These are phyloP conservation scores for Spiraea crenata DNA, from an alignment of 331 rosid species.

Conservation along the genomic window DNA sequence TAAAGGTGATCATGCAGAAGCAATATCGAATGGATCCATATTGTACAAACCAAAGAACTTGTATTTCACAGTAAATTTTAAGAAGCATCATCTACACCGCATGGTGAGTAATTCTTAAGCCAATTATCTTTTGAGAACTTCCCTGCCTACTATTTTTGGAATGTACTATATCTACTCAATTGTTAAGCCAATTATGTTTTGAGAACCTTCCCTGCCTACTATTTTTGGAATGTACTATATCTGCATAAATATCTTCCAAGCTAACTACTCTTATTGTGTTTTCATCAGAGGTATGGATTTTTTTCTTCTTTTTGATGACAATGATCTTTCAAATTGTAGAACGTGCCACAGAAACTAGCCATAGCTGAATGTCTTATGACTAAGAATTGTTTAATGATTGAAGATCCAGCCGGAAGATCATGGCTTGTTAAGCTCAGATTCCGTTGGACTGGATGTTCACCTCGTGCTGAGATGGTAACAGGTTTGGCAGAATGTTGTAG, in stretches of 20 bases:
- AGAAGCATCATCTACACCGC: background rate
- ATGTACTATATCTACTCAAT: no score
- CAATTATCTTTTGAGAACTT: background rate
- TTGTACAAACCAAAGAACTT: background rate
- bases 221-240: background rate
- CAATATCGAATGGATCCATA: background rate
- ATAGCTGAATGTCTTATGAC: background rate
- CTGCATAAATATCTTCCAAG: no score
- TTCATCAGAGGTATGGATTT: no score
- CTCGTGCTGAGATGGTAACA: background rate
- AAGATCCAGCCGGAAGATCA: constrained; percentile 1
- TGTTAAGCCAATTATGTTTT: no score
- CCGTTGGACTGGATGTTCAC: no score
- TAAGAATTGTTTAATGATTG: background rate
- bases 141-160: no score
- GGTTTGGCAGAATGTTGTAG: background rate
- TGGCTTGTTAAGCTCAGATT: constrained; percentile 5
- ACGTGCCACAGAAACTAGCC: background rate
- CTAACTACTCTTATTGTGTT: no score
- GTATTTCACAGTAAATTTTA: background rate
- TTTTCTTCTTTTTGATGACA: background rate
- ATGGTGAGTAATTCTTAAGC: background rate
- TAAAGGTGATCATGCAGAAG: background rate
- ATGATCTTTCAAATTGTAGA: background rate
- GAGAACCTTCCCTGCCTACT: background rate